Conservation (phyloP, 2,329 filamentous ascomycete species). For the Cladorrhinum sp. region DNA sequence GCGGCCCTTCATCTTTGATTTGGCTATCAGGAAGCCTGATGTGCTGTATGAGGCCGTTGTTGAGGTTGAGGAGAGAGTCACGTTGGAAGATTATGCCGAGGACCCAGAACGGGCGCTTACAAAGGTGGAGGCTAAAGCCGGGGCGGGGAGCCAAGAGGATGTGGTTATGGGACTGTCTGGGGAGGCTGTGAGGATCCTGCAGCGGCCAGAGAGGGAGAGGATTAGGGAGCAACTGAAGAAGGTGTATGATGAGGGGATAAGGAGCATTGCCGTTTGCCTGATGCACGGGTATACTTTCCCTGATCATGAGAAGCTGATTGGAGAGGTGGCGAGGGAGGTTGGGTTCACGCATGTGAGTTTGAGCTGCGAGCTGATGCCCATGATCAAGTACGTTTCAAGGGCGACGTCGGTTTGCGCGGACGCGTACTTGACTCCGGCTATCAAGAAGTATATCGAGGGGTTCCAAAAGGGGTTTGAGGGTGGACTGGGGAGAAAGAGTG, state of each 20-base stretch:
- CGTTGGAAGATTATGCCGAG: conserved; percentile 87
- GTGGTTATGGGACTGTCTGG: conserved; percentile 70
- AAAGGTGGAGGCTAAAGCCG: conserved; percentile 52
- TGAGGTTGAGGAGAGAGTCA: conserved; percentile 89
- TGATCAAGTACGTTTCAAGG: conserved; percentile 77
- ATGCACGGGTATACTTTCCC: conserved; percentile 94
- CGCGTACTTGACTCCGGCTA: conserved; percentile 75
- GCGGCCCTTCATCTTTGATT: conserved; percentile 83
- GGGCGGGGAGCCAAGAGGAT: conserved; percentile 44
- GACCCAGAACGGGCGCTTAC: conserved; percentile 64
- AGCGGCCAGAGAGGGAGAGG: conserved; percentile 54
- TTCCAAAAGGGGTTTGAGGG: conserved; percentile 80
- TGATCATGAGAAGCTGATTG: conserved; percentile 76
- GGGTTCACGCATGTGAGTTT: conserved; percentile 81
- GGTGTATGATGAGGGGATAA: conserved; percentile 67
- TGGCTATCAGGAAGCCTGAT: conserved; percentile 82
- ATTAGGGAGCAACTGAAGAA: conserved; percentile 61
- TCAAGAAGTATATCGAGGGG: conserved; percentile 69
- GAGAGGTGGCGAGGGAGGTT: conserved; percentile 71
- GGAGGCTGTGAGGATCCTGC: conserved; percentile 69
- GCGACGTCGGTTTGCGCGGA: conserved; percentile 76
- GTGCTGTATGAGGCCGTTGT: conserved; percentile 81
- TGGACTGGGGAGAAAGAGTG: conserved; percentile 71
- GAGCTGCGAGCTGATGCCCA: conserved; percentile 81
- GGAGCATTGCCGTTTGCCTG: conserved; percentile 82